Evolutionary conservation across 1,139 yeast genomes (phyloP).

Genomic region (Debaryomyces coudertii): DNA sequence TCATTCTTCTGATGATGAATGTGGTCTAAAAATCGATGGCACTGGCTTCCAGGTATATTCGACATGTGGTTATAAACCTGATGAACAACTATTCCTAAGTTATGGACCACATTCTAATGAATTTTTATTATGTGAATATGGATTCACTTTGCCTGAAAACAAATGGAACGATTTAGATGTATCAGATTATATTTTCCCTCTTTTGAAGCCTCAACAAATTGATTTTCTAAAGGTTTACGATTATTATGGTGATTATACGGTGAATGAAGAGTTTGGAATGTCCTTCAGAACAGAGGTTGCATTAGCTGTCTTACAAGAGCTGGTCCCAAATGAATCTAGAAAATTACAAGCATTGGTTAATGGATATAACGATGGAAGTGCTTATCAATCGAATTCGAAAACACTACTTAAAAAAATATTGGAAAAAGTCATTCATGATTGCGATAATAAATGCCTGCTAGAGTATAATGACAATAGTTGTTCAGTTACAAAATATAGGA

Average conservation of each 20-base stretch:
- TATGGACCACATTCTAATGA: constrained; percentile 91
- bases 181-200: constrained; percentile 39
- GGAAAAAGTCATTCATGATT: constrained; percentile 26
- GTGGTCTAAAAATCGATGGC: constrained; percentile 50
- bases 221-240: constrained; percentile 53
- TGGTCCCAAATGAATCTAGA: constrained; percentile 35
- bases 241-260: constrained; percentile 76
- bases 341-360: constrained; percentile 31
- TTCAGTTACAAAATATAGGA: constrained; percentile 17
- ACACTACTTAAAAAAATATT: constrained; percentile 39
- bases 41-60: constrained; percentile 57
- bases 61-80: constrained; percentile 34
- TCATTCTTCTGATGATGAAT: constrained; percentile 63
- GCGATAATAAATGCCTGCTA: constrained; percentile 21
- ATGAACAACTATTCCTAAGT: constrained; percentile 68
- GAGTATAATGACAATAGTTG: constrained; percentile 23
- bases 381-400: constrained; percentile 34
- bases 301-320: constrained; percentile 61
- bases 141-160: constrained; percentile 64
- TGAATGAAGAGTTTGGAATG: constrained; percentile 50
- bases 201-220: constrained; percentile 42
- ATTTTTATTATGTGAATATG: constrained; percentile 82
- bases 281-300: constrained; percentile 82
- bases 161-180: constrained; percentile 75
- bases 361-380: constrained; percentile 51